Conservation (phyloP, 352 stramenopile species). For the Thalassiosira mediterranea region DNA sequence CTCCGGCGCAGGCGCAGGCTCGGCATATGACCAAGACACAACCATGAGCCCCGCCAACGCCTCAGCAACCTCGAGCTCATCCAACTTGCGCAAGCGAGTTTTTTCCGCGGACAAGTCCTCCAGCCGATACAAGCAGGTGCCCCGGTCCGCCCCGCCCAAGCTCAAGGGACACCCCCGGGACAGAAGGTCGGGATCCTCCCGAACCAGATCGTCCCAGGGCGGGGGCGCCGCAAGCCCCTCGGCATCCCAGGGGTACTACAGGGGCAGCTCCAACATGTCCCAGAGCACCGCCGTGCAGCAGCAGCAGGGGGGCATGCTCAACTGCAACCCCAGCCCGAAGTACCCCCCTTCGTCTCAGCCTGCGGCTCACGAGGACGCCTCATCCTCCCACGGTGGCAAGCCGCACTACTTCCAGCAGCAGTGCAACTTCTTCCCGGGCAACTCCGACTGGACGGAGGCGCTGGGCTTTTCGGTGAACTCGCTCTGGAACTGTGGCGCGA, state of each 20-base stretch:
- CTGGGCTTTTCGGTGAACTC: constrained; percentile 55
- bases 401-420: too few relatives aligned
- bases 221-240: neutral
- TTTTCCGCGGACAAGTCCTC: neutral
- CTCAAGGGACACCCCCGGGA: constrained; percentile 64
- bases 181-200: constrained; percentile 22
- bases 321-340: neutral
- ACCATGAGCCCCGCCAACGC: neutral
- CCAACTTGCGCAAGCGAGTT: neutral
- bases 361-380: neutral
- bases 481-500: constrained; percentile 68
- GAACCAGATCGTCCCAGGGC: constrained; percentile 1
- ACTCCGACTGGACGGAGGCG: constrained; percentile 55
- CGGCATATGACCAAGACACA: too few relatives aligned
- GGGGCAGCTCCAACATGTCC: too few relatives aligned
- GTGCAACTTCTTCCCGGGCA: constrained; percentile 12
- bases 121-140: neutral
- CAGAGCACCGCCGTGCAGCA: too few relatives aligned
- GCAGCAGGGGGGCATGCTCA: too few relatives aligned
- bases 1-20: too few relatives aligned
- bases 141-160: constrained; percentile 46
- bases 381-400: constrained; percentile 1
- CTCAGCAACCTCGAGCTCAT: constrained; percentile 1
- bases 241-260: neutral
- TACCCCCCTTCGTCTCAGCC: neutral